Evolutionary conservation across 2,329 filamentous ascomycete genomes (phyloP), one percentile per base, ranked within the genome.

Genomic region (Chaetomiaceae sp.): DNA sequence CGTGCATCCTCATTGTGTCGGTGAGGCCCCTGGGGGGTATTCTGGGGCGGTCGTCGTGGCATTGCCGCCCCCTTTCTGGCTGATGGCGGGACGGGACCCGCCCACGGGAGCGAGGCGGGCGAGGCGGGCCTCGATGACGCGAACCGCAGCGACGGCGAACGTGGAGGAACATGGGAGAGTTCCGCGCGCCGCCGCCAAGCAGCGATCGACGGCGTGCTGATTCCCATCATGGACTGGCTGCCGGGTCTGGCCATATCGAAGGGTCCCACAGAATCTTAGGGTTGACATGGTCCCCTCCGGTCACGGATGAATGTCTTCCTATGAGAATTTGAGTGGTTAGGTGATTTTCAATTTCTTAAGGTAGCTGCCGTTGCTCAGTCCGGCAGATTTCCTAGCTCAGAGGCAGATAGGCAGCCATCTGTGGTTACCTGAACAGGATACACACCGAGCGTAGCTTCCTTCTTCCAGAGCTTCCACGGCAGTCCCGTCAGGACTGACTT

Each of bases 31-130:
- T n/a, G n/a, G n/a, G n/a, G n/a, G n/a, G n/a, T n/a, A n/a, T n/a
- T n/a, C n/a, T n/a, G n/a, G n/a, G n/a, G n/a, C n/a, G n/a, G 51
- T 47, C 51, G 51, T 52, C 49, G 48, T 49, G 42, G 39, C 46
- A 51, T 48, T 48, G 48, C 48, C 42, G 15, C 3, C 17, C 15
- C 41, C 41, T 36, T 35, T 27, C 34, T 42, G 17, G 35, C 9
- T 30, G 26, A 11, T 37, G 38, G 35, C 35, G 40, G 45, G 45
- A 43, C 39, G 27, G 34, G 45, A 45, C 29, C 35, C 42, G 38
- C 41, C 42, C 36, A 32, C 32, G 37, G 19, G 41, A 30, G 22
- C 4, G 29, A 39, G 27, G 38, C 24, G 36, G 38, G 38, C 17
- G 32, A 38, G 36, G 43, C 48, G 39, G 39, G 20, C 44, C 39